Percentiles rank a stretch among this genome's conserved stretches.
Evolutionary conservation across 441 rosid genomes (phyloP).

Genomic region (Syzygium syzygioides): DNA sequence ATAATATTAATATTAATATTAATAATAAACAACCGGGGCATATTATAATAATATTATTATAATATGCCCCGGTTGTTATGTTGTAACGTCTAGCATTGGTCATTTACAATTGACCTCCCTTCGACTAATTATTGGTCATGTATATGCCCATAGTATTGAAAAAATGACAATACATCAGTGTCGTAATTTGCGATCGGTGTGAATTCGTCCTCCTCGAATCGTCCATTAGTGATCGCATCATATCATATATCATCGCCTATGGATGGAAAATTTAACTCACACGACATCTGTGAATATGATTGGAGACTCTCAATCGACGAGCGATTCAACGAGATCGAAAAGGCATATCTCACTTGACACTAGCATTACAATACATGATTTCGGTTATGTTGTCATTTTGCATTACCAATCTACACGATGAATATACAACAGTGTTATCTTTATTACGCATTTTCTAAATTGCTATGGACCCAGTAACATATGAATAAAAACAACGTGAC

Average conservation of each 20-base stretch:
- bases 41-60: neutral
- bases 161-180: neutral
- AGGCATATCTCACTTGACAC: fast-evolving
- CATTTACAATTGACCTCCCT: neutral
- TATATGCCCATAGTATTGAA: neutral
- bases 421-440: neutral
- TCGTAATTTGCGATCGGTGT: neutral
- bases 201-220: neutral
- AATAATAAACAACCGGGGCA: too few species aligned
- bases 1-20: neutral
- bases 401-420: neutral
- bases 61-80: neutral
- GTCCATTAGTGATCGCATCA: neutral
- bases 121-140: neutral
- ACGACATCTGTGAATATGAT: fast-evolving
- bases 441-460: too few species aligned
- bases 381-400: neutral
- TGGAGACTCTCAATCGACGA: fast-evolving
- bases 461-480: neutral
- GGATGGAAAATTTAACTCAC: neutral
- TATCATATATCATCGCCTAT: neutral
- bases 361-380: neutral
- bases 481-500: neutral
- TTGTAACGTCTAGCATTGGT: neutral
- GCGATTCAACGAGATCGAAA: fast-evolving